Percentiles rank a stretch among this genome's conserved stretches.
phyloP scores from a whole-genome alignment of 2,329 filamentous ascomycete species.

The Graphium sp. region DNA sequence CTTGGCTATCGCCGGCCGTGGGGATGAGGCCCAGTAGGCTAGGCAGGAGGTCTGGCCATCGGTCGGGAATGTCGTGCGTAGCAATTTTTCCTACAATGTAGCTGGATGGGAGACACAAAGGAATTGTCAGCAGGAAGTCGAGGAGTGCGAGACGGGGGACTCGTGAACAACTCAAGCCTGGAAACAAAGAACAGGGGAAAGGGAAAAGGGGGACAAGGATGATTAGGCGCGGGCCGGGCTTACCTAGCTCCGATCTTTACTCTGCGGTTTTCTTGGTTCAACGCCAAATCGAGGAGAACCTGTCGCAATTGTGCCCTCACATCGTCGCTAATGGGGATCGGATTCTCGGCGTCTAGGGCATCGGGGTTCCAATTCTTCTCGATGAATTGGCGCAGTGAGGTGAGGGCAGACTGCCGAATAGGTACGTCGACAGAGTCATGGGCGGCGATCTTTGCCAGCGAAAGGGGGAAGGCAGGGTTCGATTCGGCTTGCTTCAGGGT shows the following conservation, averaged over 20 bases:
- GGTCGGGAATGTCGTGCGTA: conserved; percentile 78
- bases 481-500: conserved; percentile 57
- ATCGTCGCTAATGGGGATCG: conserved; percentile 52
- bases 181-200: background rate
- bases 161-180: background rate
- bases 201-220: conserved; percentile 1
- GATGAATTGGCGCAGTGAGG: conserved; percentile 69
- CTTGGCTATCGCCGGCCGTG: conserved; percentile 56
- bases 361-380: conserved; percentile 71
- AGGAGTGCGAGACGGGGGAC: background rate
- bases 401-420: conserved; percentile 70
- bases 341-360: conserved; percentile 35
- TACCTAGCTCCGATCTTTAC: conserved; percentile 81
- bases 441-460: conserved; percentile 64
- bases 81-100: conserved; percentile 85
- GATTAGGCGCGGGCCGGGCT: conserved; percentile 10
- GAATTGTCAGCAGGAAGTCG: conserved; percentile 1
- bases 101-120: conserved; percentile 18
- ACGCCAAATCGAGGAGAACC: conserved; percentile 55
- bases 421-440: conserved; percentile 57
- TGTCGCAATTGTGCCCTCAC: conserved; percentile 54
- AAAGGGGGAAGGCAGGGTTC: conserved; percentile 57
- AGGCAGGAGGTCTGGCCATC: conserved; percentile 83
- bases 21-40: conserved; percentile 64
- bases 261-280: conserved; percentile 44